Evolutionary conservation across 768 basidiomycete genomes (phyloP).

Genomic region (Termitomyces sp.): DNA sequence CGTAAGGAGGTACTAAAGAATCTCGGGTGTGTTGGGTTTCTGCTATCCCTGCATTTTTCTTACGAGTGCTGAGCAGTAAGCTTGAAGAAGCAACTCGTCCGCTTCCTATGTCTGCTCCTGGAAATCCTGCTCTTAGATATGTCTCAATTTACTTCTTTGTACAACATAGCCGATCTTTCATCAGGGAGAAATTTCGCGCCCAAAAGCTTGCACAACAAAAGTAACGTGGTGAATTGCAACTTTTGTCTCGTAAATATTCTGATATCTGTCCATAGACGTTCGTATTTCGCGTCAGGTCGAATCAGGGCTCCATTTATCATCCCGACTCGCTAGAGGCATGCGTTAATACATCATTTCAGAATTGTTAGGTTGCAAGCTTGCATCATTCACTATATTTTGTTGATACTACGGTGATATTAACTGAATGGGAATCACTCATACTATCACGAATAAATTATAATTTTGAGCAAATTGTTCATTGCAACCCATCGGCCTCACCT

Average conservation of each 20-base stretch:
- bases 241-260: too few species aligned
- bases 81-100: constrained; percentile 3
- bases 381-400: too few species aligned
- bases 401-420: too few species aligned
- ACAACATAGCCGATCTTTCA: neutral
- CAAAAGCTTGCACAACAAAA: neutral
- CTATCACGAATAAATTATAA: too few species aligned
- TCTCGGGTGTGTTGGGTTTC: neutral
- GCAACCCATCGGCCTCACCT: too few species aligned
- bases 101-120: constrained; percentile 1
- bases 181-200: neutral
- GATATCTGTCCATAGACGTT: neutral
- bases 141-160: neutral
- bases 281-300: neutral
- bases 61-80: neutral
- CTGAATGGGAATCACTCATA: too few species aligned
- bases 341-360: too few species aligned
- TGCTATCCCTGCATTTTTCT: neutral
- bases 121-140: constrained; percentile 1
- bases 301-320: too few species aligned
- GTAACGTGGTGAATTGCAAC: neutral
- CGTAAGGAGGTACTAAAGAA: constrained; percentile 1
- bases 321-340: too few species aligned
- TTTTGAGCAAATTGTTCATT: too few species aligned
- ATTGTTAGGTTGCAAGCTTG: too few species aligned